phyloP scores from a whole-genome alignment of 169 alveolate species.

The Plasmodium inui region DNA sequence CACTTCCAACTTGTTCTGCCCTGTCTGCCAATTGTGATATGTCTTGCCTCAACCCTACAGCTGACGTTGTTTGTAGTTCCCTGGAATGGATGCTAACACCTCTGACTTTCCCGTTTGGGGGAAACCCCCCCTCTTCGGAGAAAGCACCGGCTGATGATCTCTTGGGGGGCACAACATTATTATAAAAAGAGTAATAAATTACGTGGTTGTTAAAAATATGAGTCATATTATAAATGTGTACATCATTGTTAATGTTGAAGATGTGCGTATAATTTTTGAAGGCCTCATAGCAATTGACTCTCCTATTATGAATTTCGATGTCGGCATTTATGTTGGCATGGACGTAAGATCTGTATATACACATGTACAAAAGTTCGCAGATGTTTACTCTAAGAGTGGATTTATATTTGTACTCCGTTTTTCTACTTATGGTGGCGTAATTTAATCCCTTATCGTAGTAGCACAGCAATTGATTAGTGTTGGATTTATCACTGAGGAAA shows the following conservation, averaged over 20 bases:
- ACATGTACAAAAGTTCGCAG: slow-evolving; percentile 57
- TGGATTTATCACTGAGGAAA: slow-evolving; percentile 4
- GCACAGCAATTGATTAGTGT: not conserved
- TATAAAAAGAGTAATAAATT: slow-evolving; percentile 51
- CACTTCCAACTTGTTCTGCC: not conserved
- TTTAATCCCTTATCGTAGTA: slow-evolving; percentile 17
- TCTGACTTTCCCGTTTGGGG: not conserved
- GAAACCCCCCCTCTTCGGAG: not conserved
- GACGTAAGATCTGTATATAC: slow-evolving; percentile 63
- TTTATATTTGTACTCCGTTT: slow-evolving; percentile 73
- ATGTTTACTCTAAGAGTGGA: slow-evolving; percentile 55
- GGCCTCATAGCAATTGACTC: slow-evolving; percentile 63
- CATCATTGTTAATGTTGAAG: slow-evolving; percentile 63
- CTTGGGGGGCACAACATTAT: not conserved
- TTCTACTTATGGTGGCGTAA: slow-evolving; percentile 59
- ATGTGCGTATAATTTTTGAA: slow-evolving; percentile 73
- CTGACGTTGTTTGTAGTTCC: not conserved
- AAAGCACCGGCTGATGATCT: not conserved
- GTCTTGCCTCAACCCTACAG: not conserved
- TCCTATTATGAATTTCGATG: slow-evolving; percentile 23
- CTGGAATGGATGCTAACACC: not conserved
- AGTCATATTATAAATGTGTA: slow-evolving; percentile 59
- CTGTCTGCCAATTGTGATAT: not conserved
- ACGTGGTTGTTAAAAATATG: slow-evolving; percentile 72
- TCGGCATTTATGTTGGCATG: slow-evolving; percentile 55